Evolutionary conservation across 306 rosid species (phyloP), one percentile per base, ranked within the genome.

Genomic region (Arachis hypogaea): DNA sequence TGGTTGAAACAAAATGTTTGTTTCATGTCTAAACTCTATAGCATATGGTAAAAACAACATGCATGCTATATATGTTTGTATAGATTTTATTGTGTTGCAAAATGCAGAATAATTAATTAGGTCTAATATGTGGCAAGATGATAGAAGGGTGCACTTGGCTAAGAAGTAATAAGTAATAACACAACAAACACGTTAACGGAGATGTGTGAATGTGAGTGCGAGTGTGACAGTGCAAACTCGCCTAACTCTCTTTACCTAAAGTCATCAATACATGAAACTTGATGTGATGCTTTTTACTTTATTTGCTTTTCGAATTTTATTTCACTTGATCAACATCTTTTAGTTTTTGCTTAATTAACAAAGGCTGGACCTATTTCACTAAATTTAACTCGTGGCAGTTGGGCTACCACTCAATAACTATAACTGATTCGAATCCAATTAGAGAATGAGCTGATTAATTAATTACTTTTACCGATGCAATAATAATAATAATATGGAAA

Each of bases 81-180:
- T 41, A 41, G 44, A 55, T 41, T 57, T 70, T 56, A 12, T 57
- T 70, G 44, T 71, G 56, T 43, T 22, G 28, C 65, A 4, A 59
- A 56, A 44, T 11, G 57, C 36, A 43, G 44, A 5, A 71, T 6
- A 9, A 18, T 38, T 1, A 4, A 42, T 2, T 4, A 5, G 46
- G 12, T 43, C 28, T n/a, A 42, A 70, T 6, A 58, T 12, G 72
- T 38, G 11, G 47, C 49, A 22, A 66, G 40, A 47, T 5, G 57
- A 28, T 22, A 42, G 22, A 51, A 30, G 68, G 40, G 6, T 14
- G 59, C 68, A 29, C 22, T 72, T 72, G 43, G 54, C 65, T 55
- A 57, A 70, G 3, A 41, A 0, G 0, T 4, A 4, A 41, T 7
- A 41, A 0, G 0, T 4, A 4, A 41, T 7, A 10, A 9, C 29